Evolutionary conservation across 2,329 filamentous ascomycete species (phyloP).

Genomic region (Bipolaris bicolor): DNA sequence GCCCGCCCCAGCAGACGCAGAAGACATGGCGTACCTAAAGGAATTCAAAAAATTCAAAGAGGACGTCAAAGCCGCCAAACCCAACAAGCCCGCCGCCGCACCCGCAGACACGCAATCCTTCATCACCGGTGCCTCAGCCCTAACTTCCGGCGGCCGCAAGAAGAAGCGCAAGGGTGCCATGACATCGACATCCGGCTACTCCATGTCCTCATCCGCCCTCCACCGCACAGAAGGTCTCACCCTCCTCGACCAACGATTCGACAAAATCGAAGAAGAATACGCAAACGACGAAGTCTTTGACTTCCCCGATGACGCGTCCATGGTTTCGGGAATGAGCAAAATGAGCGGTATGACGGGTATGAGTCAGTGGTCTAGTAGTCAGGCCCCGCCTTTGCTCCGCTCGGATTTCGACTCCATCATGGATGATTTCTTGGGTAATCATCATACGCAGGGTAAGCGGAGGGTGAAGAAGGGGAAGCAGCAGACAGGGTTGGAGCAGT

Average conservation of each 20-base stretch:
- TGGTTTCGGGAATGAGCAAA: conserved; percentile 56
- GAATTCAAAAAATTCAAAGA: conserved; percentile 96
- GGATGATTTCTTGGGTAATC: conserved; percentile 86
- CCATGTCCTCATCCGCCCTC: conserved; percentile 88
- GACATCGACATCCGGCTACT: conserved; percentile 85
- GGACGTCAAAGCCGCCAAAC: conserved; percentile 62
- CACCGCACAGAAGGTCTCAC: conserved; percentile 86
- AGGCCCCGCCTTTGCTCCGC: conserved; percentile 62
- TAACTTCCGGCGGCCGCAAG: conserved; percentile 72
- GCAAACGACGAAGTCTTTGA: conserved; percentile 48
- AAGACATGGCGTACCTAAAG: conserved; percentile 82
- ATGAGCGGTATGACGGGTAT: conserved; percentile 47
- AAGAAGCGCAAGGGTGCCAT: conserved; percentile 97
- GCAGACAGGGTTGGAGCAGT: conserved; percentile 81
- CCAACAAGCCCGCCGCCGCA: conserved; percentile 53
- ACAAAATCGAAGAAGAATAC: conserved; percentile 84
- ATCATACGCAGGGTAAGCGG: conserved; percentile 71
- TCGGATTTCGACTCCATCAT: conserved; percentile 87
- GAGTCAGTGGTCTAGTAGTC: conserved; percentile 44
- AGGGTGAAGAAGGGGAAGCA: conserved; percentile 79
- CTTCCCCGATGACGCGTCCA: conserved; percentile 53
- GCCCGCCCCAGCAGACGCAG: conserved; percentile 47
- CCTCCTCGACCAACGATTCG: conserved; percentile 87
- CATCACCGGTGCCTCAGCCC: conserved; percentile 71
- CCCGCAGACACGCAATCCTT: conserved; percentile 72